Evolutionary conservation across 176 grass and related monocot genomes (phyloP).

Genomic region (Eremochloa ophiuroides): DNA sequence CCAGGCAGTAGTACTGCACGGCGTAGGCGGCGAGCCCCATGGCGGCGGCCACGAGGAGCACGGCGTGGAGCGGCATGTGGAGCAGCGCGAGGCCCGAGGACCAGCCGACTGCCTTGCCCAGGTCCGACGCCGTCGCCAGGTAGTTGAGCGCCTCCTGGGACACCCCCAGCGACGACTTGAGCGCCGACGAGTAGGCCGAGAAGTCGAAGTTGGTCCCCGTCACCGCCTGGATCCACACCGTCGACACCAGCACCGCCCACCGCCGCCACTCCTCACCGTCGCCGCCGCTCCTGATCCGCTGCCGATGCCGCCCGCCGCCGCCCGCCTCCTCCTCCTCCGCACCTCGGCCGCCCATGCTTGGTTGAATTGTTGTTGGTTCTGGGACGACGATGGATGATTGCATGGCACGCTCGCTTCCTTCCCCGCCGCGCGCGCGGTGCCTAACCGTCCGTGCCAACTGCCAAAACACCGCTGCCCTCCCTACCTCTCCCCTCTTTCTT

Average conservation of each 20-base stretch:
- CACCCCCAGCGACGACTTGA: constrained; percentile 55
- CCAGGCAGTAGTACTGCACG: constrained; percentile 52
- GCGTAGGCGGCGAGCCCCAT: constrained; percentile 65
- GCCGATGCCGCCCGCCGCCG: not conserved
- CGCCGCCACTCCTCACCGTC: constrained; percentile 16
- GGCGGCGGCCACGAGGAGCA: constrained; percentile 59
- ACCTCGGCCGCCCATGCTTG: not conserved
- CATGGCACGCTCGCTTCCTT: no score
- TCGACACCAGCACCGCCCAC: constrained; percentile 71
- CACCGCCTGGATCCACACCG: constrained; percentile 87
- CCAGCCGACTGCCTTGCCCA: constrained; percentile 83
- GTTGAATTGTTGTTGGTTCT: not conserved
- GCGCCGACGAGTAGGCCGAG: constrained; percentile 83
- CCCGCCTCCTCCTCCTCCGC: not conserved
- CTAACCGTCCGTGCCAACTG: no score
- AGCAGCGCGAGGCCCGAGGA: constrained; percentile 77
- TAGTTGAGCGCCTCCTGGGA: constrained; percentile 87
- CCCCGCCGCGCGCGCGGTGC: not conserved
- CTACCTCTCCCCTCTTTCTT: no score
- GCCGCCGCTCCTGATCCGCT: not conserved
- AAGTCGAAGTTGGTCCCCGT: constrained; percentile 98
- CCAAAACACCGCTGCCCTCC: no score
- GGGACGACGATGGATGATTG: not conserved
- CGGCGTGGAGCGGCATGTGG: constrained; percentile 57
- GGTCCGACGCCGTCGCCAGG: constrained; percentile 84